Conservation (phyloP, 2,329 filamentous ascomycete species). For the Graphilbum sp. region DNA sequence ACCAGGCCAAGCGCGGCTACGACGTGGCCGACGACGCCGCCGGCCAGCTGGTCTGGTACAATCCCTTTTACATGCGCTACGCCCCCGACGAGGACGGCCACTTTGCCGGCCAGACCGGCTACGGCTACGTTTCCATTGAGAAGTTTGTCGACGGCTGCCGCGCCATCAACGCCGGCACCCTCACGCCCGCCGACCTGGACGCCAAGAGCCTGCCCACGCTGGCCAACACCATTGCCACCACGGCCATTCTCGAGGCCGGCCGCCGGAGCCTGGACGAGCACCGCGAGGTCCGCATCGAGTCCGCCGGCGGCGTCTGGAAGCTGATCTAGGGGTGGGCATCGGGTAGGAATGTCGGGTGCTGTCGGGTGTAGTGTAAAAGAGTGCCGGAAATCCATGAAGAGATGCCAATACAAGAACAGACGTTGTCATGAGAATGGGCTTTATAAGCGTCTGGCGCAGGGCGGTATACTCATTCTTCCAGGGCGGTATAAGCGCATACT, state of each 20-base stretch:
- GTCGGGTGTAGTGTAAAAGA: too few relatives aligned
- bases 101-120: slow-evolving; percentile 79
- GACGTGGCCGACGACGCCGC: slow-evolving; percentile 73
- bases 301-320: slow-evolving; percentile 50
- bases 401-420: too few relatives aligned
- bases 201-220: slow-evolving; percentile 68
- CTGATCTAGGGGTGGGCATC: slow-evolving; percentile 25
- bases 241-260: slow-evolving; percentile 80
- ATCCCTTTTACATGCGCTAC: slow-evolving; percentile 93
- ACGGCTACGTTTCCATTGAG: slow-evolving; percentile 88
- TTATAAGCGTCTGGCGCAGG: too few relatives aligned
- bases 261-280: slow-evolving; percentile 71
- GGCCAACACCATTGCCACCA: slow-evolving; percentile 78
- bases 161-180: slow-evolving; percentile 56
- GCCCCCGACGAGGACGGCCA: slow-evolving; percentile 90
- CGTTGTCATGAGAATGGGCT: too few relatives aligned
- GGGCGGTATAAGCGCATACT: too few relatives aligned
- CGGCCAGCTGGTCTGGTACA: slow-evolving; percentile 66
- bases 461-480: too few relatives aligned
- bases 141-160: slow-evolving; percentile 86
- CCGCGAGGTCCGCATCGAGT: slow-evolving; percentile 57
- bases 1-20: slow-evolving; percentile 84
- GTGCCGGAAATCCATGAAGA: too few relatives aligned
- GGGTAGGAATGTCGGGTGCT: too few relatives aligned
- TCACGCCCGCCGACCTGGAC: slow-evolving; percentile 63